Evolutionary conservation across 2,329 filamentous ascomycete genomes (phyloP).

Genomic region (Botrytis tulipae): DNA sequence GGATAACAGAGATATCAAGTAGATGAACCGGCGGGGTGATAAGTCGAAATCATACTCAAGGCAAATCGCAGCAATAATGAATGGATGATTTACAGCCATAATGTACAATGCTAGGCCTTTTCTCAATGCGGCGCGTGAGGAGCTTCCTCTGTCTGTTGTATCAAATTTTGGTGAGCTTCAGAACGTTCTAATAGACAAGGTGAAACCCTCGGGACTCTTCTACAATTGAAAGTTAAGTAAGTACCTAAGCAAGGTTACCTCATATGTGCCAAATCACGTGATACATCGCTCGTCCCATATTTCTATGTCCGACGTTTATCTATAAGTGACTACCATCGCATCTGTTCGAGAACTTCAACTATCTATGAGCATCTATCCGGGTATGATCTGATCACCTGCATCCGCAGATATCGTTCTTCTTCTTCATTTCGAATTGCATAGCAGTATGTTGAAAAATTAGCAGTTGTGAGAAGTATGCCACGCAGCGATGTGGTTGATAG

Average conservation of each 20-base stretch:
- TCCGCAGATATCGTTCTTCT: not conserved
- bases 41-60: not conserved
- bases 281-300: not conserved
- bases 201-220: not conserved
- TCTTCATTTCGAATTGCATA: not conserved
- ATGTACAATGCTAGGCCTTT: not conserved
- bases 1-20: not conserved
- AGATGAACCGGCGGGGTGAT: not conserved
- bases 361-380: not conserved
- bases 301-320: not conserved
- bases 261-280: not conserved
- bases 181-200: not conserved
- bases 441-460: not conserved
- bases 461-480: not conserved
- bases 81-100: not conserved
- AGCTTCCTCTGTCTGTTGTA: not conserved
- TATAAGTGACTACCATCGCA: not conserved
- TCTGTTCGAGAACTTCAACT: not conserved
- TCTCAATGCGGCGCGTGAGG: not conserved
- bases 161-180: not conserved
- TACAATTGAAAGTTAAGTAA: not conserved
- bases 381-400: not conserved
- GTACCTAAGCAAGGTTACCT: not conserved
- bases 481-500: not conserved
- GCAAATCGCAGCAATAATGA: not conserved